A percentile compares a stretch with the other conserved stretches of the same genome.
These are phyloP conservation scores for Annulohypoxylon truncatum DNA, from an alignment of 2,329 filamentous ascomycete species.

Conservation along the genomic window DNA sequence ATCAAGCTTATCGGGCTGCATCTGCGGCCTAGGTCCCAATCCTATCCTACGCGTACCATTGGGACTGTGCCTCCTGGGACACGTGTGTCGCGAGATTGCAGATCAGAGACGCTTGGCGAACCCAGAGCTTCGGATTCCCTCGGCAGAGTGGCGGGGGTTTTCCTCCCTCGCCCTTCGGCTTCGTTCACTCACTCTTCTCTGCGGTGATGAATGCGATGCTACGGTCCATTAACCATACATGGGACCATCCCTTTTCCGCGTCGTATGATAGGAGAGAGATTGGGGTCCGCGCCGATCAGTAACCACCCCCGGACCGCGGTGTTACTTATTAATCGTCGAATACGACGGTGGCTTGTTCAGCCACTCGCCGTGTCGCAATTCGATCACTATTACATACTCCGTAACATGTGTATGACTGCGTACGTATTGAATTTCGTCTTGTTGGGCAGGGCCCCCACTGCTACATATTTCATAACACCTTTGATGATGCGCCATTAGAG, in stretches of 20 bases:
- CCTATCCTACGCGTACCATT: conserved; percentile 31
- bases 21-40: conserved; percentile 20
- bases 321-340: conserved; percentile 29
- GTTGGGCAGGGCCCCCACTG: conserved; percentile 31
- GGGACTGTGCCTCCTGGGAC: conserved; percentile 38
- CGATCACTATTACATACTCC: conserved; percentile 22
- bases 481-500: conserved; percentile 32
- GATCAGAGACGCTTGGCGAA: conserved; percentile 38
- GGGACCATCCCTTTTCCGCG: conserved; percentile 13
- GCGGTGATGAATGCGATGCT: conserved; percentile 32
- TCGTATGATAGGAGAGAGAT: conserved; percentile 30
- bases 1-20: conserved; percentile 38
- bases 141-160: conserved; percentile 29
- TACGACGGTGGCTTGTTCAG: conserved; percentile 37
- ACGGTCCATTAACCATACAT: conserved; percentile 13
- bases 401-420: conserved; percentile 32
- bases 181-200: conserved; percentile 15
- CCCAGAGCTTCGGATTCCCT: conserved; percentile 42
- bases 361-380: conserved; percentile 21
- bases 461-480: conserved; percentile 6
- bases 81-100: conserved; percentile 43
- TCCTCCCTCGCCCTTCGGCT: conserved; percentile 21
- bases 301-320: conserved; percentile 19
- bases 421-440: conserved; percentile 29
- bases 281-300: conserved; percentile 41